Base-by-base conservation (phyloP, 108 stramenopile genomes). In the Thalassiosira profunda region DNA sequence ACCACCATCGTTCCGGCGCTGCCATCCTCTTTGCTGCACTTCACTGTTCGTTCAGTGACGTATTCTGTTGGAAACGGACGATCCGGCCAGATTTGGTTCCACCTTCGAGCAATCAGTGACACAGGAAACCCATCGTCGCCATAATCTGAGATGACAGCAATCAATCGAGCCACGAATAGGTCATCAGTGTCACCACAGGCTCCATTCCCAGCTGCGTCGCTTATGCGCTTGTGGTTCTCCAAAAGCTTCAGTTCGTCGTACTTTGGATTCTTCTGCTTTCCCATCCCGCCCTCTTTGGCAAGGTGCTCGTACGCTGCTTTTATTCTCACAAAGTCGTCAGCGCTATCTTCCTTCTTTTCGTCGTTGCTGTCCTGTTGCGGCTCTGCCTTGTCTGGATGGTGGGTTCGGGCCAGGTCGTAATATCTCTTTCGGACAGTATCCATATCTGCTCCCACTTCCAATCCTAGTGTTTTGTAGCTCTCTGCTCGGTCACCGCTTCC, bases 51-150 rank as follows among this genome's bases (percentile, higher is more conserved):
- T 36, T 74, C 58, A 17, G 70, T 74, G 31, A 79, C 18, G 47
- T 74, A 79, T 12, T 79, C 72, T 5, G 66, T 61, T 45, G 92
- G 92, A 61, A 91, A 91, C n/a, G 86, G 86, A 14, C 61, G 48
- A 54, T 88, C 72, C 7, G 93, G 93, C 93, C 93, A 94, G n/a
- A 94, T 82, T 63, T 94, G 90, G 29, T 86, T 83, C 93, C 93
- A 94, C 68, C 86, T 78, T 36, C 83, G 69, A 46, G 75, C 70
- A 21, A 94, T 63, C 38, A 88, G 74, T 28, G 75, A 69, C 4
- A 90, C 53, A 55, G 87, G 81, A 41, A 94, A 66, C 0, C 93
- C 93, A 37, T 84, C 61, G 34, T 86, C 76, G 17, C 93, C 93
- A 63, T 91, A 94, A 56, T 94, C 93, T 7, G 87, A 63, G 8